Evolutionary conservation across 2,329 filamentous ascomycete genomes (phyloP), one percentile per base, ranked within the genome.

Genomic region (Leptographium lundbergii): DNA sequence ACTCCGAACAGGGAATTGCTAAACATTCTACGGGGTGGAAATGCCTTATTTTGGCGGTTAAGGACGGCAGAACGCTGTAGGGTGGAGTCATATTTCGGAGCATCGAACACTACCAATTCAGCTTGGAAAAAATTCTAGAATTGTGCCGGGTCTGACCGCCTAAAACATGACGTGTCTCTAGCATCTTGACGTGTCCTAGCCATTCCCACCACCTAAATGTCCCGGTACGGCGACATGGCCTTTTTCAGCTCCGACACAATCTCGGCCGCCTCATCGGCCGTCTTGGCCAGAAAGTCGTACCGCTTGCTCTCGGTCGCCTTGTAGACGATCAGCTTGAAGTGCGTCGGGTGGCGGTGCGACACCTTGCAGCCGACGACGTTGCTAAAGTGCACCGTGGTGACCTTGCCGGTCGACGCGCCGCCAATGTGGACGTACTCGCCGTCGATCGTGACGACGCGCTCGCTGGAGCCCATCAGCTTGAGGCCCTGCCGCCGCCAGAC

Each of bases 351-450:
- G 67, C 89, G 87, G 66, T 88, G 79, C 58, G 84, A 86, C 54
- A 91, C 85, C 70, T 91, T 92, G 69, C 87, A 90, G 3, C 89
- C 89, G 19, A 95, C 82, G 6, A 94, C 87, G 59, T 87, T 88
- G 66, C 83, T 87, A 68, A 92, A 91, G 66, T 91, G 88, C 54
- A 92, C 87, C 48, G 88, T 90, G 3, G 88, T 91, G 39, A 84
- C 87, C 73, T 90, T 91, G 42, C 81, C 81, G 59, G 60, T 84
- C 73, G 13, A 81, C 68, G 87, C 88, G 45, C 85, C 84, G 32
- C 81, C 81, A 66, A 95, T 90, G 71, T 92, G 88, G 62, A 95
- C 83, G 69, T 91, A 94, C 69, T 95, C 89, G 61, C 88, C 88
- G 66, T 92, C 89, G 64, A 95, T 89, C 54, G 87, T 84, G 50